phyloP scores from a whole-genome alignment of 768 basidiomycete genomes.

The Auricularia cornea region DNA sequence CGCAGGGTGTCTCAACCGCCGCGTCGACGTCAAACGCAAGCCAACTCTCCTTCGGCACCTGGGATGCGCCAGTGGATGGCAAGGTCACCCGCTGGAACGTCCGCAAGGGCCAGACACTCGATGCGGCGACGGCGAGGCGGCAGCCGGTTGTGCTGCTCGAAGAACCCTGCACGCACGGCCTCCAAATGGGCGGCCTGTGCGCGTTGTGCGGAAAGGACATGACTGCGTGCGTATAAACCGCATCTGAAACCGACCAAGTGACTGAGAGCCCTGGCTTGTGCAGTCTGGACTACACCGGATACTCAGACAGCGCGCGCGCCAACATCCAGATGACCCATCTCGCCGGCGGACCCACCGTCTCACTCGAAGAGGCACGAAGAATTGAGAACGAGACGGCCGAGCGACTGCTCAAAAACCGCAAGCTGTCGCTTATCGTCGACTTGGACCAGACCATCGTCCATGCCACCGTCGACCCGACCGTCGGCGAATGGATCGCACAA shows the following conservation, averaged over 20 bases:
- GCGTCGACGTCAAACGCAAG: conserved; percentile 36
- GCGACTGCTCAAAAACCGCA: conserved; percentile 63
- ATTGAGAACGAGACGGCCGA: conserved; percentile 79
- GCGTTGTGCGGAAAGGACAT: conserved; percentile 94
- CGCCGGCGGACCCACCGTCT: conserved; percentile 84
- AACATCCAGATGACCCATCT: conserved; percentile 93
- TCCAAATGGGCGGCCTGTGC: conserved; percentile 88
- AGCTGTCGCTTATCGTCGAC: conserved; percentile 93
- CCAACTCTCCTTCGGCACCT: conserved; percentile 62
- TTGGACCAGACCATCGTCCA: conserved; percentile 99
- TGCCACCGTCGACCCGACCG: conserved; percentile 96
- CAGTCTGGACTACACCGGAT: conserved; percentile 80
- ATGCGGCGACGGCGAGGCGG: conserved; percentile 48
- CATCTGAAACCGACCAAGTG: neutral
- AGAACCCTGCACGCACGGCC: conserved; percentile 95
- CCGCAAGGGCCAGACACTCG: conserved; percentile 55
- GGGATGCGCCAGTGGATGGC: conserved; percentile 86
- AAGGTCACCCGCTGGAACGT: conserved; percentile 64
- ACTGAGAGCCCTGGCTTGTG: conserved; percentile 9
- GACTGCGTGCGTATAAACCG: conserved; percentile 54
- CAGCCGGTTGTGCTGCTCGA: conserved; percentile 55
- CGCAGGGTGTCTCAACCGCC: conserved; percentile 17
- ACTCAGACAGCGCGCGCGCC: conserved; percentile 78
- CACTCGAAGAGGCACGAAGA: conserved; percentile 82
- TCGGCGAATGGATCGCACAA: conserved; percentile 92